These are phyloP conservation scores for Podospora sp. DNA, from an alignment of 495 filamentous ascomycete genomes.

Conservation along the genomic window DNA sequence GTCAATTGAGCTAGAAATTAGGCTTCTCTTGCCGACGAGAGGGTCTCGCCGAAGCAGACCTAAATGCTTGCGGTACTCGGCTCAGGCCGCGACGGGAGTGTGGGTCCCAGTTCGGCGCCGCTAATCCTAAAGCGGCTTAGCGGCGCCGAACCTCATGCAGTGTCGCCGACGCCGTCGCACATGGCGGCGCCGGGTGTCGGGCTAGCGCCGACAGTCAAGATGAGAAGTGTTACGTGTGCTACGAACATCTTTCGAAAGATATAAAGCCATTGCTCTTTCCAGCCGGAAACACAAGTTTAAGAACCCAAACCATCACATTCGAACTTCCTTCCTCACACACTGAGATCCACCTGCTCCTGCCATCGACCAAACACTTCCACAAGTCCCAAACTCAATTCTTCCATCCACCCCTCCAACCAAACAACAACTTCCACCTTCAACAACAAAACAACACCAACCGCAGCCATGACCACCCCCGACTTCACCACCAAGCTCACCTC, in stretches of 20 bases:
- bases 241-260: neutral
- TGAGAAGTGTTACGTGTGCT: too few species aligned
- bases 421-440: neutral
- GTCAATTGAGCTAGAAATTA: too few species aligned
- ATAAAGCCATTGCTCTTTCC: neutral
- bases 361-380: too few species aligned
- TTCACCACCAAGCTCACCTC: constrained; percentile 38
- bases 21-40: too few species aligned
- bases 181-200: neutral
- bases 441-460: neutral
- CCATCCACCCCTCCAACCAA: neutral
- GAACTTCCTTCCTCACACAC: neutral
- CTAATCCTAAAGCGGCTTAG: neutral
- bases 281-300: neutral
- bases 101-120: neutral
- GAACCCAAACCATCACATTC: neutral
- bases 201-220: neutral
- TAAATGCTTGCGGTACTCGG: too few species aligned
- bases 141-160: neutral
- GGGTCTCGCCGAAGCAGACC: too few species aligned
- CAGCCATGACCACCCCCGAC: neutral
- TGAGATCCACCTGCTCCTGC: too few species aligned
- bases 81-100: too few species aligned
- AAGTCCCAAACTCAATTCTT: neutral
- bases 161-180: neutral